Percentiles rank a stretch among this genome's conserved stretches.
Conservation (phyloP, 2,329 filamentous ascomycete genomes). For the Claviceps maximensis region DNA sequence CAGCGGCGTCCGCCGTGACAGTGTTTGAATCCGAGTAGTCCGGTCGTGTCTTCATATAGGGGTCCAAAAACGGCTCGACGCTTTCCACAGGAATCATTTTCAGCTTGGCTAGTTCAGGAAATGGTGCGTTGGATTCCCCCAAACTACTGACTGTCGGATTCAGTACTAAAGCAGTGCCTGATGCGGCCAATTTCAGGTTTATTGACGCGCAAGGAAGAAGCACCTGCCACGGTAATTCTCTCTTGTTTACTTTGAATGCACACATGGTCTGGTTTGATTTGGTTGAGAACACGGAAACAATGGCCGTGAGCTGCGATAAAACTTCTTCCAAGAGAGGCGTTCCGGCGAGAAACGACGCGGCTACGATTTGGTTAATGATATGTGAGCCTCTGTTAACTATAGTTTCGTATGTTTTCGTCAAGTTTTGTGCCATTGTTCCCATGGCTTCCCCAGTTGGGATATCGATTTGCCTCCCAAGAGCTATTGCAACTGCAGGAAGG, state of each 20-base stretch:
- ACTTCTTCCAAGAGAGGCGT: conserved; percentile 8
- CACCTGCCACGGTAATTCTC: conserved; percentile 6
- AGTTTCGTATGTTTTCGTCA: conserved; percentile 6
- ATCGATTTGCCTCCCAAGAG: conserved; percentile 7
- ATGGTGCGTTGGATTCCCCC: neutral
- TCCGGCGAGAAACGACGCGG: conserved; percentile 1
- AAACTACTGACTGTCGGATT: neutral
- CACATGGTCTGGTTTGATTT: conserved; percentile 11
- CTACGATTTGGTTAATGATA: conserved; percentile 12
- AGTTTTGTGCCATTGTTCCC: neutral
- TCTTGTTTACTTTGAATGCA: conserved; percentile 7
- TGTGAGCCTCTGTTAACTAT: conserved; percentile 10
- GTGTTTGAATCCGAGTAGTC: neutral
- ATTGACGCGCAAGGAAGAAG: conserved; percentile 10
- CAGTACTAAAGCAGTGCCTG: conserved; percentile 2
- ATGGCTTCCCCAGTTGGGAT: neutral
- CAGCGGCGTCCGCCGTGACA: neutral
- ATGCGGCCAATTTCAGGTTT: neutral
- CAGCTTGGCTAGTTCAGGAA: neutral
- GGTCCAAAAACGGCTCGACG: neutral
- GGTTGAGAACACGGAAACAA: conserved; percentile 10
- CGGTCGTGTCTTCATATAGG: neutral
- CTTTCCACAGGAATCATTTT: conserved; percentile 1
- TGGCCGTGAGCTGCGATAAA: conserved; percentile 11
- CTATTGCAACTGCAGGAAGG: conserved; percentile 12